Evolutionary conservation across 208 protist genomes (phyloP), one percentile per base, ranked within the genome.

Genomic region (Angomonas deanei): DNA sequence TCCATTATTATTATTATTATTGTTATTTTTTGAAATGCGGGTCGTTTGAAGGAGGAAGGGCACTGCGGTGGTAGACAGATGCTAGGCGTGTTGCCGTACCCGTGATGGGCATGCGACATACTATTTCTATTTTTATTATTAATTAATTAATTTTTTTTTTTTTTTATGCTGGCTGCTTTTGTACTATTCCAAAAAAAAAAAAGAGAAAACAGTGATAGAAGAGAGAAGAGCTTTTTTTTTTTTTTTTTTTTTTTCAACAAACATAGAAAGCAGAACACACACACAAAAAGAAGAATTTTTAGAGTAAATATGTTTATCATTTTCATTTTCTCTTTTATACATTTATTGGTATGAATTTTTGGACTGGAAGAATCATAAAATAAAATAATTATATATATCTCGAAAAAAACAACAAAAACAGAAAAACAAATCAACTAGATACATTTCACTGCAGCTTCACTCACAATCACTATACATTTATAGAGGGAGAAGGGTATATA

Each of bases 91-190:
- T 42, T 15, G 15, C 15, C 15, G 36, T 42, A 15, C 8, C 11
- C 15, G 36, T 42, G 36, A n/a, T n/a, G n/a, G n/a, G n/a, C n/a
- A n/a, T n/a, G n/a, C n/a, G n/a, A n/a, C n/a, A n/a, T n/a, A n/a
- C n/a, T n/a, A n/a, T n/a, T n/a, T n/a, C n/a, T n/a, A n/a, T n/a
- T n/a, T n/a, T n/a, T 15, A 26, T 6, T 11, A 33, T 28, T 4
- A 30, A 54, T 58, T 57, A 56, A 23, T 38, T 27, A 28, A 28
- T 53, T 39, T 34, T 30, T 65, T 65, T 65, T 58, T 65, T 52
- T 61, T 61, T 48, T 61, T 49, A 19, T 48, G 34, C 19, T 33
- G 19, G 3, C 17, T n/a, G n/a, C n/a, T n/a, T n/a, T n/a, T n/a
- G n/a, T n/a, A n/a, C n/a, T n/a, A n/a, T n/a, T n/a, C n/a, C n/a